Evolutionary conservation across 345 rosid genomes (phyloP).

Genomic region (Microcos paniculata): DNA sequence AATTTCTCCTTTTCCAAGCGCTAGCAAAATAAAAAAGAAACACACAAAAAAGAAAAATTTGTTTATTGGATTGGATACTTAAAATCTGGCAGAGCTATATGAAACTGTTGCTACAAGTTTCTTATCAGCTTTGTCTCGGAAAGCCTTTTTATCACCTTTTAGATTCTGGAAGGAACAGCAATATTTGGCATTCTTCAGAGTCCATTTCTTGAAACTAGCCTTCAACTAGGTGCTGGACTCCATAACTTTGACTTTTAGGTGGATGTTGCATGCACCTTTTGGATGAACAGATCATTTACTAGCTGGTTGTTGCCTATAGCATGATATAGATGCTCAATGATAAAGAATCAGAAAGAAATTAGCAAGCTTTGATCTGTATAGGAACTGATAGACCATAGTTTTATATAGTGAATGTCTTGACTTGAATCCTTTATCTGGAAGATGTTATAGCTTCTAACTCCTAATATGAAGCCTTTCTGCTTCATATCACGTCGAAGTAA

Average conservation of each 20-base stretch:
- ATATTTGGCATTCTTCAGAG: neutral
- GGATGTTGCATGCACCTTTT: neutral
- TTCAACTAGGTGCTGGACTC: too few species aligned
- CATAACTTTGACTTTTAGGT: neutral
- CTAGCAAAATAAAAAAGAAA: neutral
- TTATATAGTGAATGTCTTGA: neutral
- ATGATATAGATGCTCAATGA: neutral
- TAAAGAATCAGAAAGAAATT: neutral
- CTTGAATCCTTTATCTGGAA: neutral
- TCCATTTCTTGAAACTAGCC: too few species aligned
- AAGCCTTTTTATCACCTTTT: neutral
- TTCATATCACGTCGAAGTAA: neutral
- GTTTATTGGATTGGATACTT: neutral
- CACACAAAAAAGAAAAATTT: too few species aligned
- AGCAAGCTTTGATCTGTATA: neutral
- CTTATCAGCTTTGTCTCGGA: neutral
- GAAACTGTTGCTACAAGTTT: neutral
- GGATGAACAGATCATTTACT: neutral
- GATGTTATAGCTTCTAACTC: neutral
- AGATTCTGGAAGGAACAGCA: neutral
- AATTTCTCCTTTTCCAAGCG: neutral
- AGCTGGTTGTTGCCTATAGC: neutral
- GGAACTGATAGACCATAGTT: neutral
- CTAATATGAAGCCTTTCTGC: neutral
- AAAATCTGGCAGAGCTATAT: neutral